These are phyloP conservation scores for Kodamaea suecica DNA, from an alignment of 1,139 yeast species.

Conservation along the genomic window DNA sequence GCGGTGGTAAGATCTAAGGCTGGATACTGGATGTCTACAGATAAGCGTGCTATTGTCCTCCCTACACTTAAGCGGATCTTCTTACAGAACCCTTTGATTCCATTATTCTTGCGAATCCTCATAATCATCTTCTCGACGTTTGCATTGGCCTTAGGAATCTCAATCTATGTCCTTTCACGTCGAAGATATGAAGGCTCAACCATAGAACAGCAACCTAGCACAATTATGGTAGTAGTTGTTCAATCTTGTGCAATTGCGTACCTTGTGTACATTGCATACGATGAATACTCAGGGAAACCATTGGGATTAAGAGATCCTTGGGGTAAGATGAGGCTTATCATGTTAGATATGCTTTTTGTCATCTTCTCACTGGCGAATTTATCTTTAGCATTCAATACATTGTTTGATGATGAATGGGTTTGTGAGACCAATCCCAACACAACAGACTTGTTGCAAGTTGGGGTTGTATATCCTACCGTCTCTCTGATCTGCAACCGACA, in stretches of 20 bases:
- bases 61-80: conserved; percentile 60
- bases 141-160: conserved; percentile 67
- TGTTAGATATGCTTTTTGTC: conserved; percentile 81
- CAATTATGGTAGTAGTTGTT: conserved; percentile 87
- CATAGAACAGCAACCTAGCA: conserved; percentile 80
- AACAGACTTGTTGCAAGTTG: conserved; percentile 17
- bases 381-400: conserved; percentile 79
- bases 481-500: conserved; percentile 72
- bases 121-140: conserved; percentile 59
- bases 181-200: conserved; percentile 33
- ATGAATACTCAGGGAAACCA: conserved; percentile 90
- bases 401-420: conserved; percentile 81
- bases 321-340: conserved; percentile 71
- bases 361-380: conserved; percentile 92
- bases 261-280: conserved; percentile 77
- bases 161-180: conserved; percentile 54
- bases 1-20: conserved; percentile 52
- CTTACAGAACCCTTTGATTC: conserved; percentile 75
- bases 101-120: conserved; percentile 68
- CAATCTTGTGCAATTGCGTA: conserved; percentile 77
- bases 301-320: conserved; percentile 81
- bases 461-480: conserved; percentile 30
- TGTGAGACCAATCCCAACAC: conserved; percentile 41
- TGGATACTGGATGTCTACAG: conserved; percentile 65
- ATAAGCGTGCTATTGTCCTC: conserved; percentile 51